Evolutionary conservation across 1,139 yeast genomes (phyloP), one percentile per base, ranked within the genome.

Genomic region (Nakaseomyces bracarensis): DNA sequence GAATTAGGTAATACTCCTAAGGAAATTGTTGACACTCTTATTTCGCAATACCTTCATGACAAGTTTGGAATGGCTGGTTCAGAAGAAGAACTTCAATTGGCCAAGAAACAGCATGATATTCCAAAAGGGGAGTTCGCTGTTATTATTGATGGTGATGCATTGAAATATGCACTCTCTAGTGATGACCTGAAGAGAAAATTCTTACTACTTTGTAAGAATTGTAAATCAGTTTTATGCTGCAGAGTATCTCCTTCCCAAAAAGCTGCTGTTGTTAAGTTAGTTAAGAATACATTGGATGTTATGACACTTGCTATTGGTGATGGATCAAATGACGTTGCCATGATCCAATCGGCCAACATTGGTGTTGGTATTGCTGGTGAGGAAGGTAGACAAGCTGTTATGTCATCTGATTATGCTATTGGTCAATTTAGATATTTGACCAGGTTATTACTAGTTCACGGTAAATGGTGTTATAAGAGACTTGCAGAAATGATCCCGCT

Each of bases 331-430:
- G 98, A 91, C 67, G 98, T 91, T 45, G 95, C 98, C 3, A 91
- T 91, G 98, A 91, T 91, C 53, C 98, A 91, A 62, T 87, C 95
- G 22, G 98, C 98, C 1, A 93, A 91, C 65, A 93, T 91, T 29
- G 98, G 98, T 54, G 93, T 91, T 39, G 98, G 98, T 65, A 91
- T 91, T 54, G 95, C 96, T 36, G 98, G 98, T 62, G 95, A 86
- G 66, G 98, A 91, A 70, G 98, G 98, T 52, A 72, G 97, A 35
- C 97, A 89, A 63, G 98, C 98, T 6, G 97, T 81, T 5, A 91
- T 91, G 98, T 83, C 95, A 6, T 83, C 96, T 0, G 98, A 91
- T 69, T 91, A 87, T 66, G 98, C 96, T 2, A 70, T 91, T 61
- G 98, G 96, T 7, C 98, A 91, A 63, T 91, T 91, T 67, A 71